phyloP scores from a whole-genome alignment of 2,329 filamentous ascomycete species.

The Xylariaceae sp. region DNA sequence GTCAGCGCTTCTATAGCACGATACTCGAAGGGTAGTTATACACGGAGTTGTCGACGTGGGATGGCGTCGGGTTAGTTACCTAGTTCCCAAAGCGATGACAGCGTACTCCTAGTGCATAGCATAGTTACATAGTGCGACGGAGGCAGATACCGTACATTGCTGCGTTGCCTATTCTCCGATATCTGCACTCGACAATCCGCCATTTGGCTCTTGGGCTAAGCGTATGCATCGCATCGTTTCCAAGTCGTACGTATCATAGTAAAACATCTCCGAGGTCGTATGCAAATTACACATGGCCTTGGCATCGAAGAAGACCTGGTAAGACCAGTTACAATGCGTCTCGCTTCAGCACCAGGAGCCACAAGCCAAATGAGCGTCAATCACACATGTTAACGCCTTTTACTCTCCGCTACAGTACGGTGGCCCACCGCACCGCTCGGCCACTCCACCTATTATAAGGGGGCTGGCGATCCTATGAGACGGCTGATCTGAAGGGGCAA shows the following conservation, averaged over 20 bases:
- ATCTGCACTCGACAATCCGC: slow-evolving; percentile 18
- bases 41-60: neutral
- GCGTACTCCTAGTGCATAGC: no score
- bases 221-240: slow-evolving; percentile 10
- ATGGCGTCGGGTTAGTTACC: neutral
- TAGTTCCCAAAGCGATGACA: no score
- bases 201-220: slow-evolving; percentile 9
- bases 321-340: slow-evolving; percentile 11
- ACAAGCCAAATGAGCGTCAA: slow-evolving; percentile 13
- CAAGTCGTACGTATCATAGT: neutral
- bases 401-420: no score
- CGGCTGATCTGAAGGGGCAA: no score
- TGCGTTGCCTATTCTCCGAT: slow-evolving; percentile 24
- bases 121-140: no score
- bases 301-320: slow-evolving; percentile 5
- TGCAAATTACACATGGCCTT: neutral
- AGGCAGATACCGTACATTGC: neutral
- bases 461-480: no score
- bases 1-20: no score
- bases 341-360: slow-evolving; percentile 15
- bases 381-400: neutral
- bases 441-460: no score
- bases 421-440: no score
- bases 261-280: neutral
- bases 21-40: no score